A percentile compares a stretch with the other conserved stretches of the same genome.
phyloP scores from a whole-genome alignment of 257 asterid species.

The Voacanga thouarsii region DNA sequence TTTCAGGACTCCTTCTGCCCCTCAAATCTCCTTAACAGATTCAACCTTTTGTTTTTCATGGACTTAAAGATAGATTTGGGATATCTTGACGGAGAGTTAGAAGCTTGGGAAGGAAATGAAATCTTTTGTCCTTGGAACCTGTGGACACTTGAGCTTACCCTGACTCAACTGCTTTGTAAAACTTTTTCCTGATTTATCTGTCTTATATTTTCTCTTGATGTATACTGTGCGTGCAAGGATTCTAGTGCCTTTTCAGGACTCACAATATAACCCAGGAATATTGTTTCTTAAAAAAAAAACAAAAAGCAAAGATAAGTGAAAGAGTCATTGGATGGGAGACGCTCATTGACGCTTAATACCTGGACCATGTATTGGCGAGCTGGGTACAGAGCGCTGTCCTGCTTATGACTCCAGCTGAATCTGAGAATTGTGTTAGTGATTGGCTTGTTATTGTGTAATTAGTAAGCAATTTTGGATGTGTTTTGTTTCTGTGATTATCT shows the following conservation, averaged over 20 bases:
- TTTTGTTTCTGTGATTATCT: neutral
- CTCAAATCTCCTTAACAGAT: neutral
- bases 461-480: neutral
- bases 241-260: neutral
- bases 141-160: neutral
- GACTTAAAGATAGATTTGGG: too few relatives aligned
- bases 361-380: neutral
- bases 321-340: neutral
- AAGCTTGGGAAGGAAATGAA: neutral
- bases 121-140: too few relatives aligned
- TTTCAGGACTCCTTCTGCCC: too few relatives aligned
- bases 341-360: neutral
- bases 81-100: neutral
- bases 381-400: neutral
- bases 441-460: neutral
- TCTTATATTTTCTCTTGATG: neutral
- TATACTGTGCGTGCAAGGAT: neutral
- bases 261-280: neutral
- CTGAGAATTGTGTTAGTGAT: neutral
- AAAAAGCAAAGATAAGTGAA: neutral
- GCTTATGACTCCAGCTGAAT: neutral
- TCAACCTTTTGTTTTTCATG: too few relatives aligned
- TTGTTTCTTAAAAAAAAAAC: too few relatives aligned
- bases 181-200: neutral
- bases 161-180: neutral